Evolutionary conservation across 345 rosid genomes (phyloP), one percentile per base, ranked within the genome.

Genomic region (Gossypium bickii): DNA sequence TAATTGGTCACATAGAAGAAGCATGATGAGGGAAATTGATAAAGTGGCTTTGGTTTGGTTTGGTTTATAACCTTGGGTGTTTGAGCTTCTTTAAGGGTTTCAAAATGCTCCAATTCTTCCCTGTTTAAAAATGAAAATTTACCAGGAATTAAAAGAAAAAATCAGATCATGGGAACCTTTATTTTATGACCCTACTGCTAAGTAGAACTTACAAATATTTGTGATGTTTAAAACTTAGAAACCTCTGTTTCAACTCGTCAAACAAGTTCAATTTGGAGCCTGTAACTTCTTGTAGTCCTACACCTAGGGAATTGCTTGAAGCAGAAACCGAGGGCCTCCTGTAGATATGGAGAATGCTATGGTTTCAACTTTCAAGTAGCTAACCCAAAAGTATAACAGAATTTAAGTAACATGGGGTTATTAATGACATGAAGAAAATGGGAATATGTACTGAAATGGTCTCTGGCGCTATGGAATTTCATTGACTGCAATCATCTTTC

Each of bases 71-170:
- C 98, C 94, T 94, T 90, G 60, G 98, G 98, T 77, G 98, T 79
- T 86, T 94, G 95, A 81, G 86, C 86, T 79, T 82, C 70, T 48
- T 94, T 88, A 78, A 94, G 96, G 72, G 81, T 81, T 83, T 80
- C 86, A 86, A 84, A 92, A 79, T 86, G 85, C 76, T 91, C 89
- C 41, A 85, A 74, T 73, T 91, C 86, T 82, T 87, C 80, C 78
- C 97, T 92, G 87, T 73, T 41, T 68, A 77, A 72, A 76, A 70
- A 34, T 38, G 44, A 24, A 53, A 44, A 67, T 61, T 51, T 53
- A 24, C 15, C 16, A 4, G 49, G 51, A 55, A 63, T 34, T 53
- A 73, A 13, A 13, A 55, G 7, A 77, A 34, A 24, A 47, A 16
- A 20, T 7, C 55, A 71, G 48, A 70, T 59, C 47, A 18, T 41